Percentiles rank a stretch among this genome's conserved stretches.
These are phyloP conservation scores for Lentinula edodes DNA, from an alignment of 768 basidiomycete genomes.

Conservation along the genomic window DNA sequence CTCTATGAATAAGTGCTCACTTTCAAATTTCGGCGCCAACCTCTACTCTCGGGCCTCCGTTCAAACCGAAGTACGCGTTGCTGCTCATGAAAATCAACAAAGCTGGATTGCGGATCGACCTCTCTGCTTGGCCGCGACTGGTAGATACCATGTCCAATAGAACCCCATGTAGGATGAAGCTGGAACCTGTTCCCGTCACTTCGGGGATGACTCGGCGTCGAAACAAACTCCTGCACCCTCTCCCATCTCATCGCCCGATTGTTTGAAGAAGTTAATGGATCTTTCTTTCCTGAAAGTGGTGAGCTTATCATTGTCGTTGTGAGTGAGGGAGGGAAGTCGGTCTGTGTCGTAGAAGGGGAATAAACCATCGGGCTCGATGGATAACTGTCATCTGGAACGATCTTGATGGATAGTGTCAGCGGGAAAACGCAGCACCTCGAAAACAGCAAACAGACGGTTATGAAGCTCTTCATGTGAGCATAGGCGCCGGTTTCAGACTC, in stretches of 20 bases:
- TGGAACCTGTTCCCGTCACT: not conserved
- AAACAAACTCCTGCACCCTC: not conserved
- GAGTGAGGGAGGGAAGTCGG: not conserved
- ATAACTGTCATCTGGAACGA: not conserved
- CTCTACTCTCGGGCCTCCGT: not conserved
- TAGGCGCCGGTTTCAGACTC: not conserved
- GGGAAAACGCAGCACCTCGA: not conserved
- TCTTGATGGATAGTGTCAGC: not conserved
- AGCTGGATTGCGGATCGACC: not conserved
- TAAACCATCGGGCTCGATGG: conserved; percentile 18
- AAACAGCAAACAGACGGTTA: not conserved
- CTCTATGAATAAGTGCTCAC: not conserved
- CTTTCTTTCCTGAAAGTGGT: not conserved
- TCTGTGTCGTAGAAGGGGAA: conserved; percentile 21
- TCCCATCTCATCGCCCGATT: not conserved
- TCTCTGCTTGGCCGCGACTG: not conserved
- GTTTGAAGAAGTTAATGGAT: not conserved
- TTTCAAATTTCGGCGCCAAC: not conserved
- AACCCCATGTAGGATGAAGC: not conserved
- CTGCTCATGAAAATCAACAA: not conserved
- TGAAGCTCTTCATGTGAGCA: not conserved
- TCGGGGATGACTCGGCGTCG: not conserved
- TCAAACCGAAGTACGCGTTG: not conserved
- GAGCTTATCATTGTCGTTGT: not conserved
- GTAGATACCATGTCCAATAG: not conserved